Evolutionary conservation across 2,329 filamentous ascomycete species (phyloP).

Genomic region (Alternaria dauci): DNA sequence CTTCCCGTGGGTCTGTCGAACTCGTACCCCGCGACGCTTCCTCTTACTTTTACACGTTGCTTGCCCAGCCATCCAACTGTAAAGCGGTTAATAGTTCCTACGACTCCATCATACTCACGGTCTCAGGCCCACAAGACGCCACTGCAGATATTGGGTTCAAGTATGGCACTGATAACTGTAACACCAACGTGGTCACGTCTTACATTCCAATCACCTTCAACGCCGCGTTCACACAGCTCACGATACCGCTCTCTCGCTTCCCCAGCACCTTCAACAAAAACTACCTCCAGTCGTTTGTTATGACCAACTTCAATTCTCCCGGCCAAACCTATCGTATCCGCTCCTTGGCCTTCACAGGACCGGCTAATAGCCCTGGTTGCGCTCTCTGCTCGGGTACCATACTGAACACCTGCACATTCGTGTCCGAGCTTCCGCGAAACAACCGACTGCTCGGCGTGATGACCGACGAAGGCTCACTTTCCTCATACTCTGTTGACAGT

Average conservation of each 20-base stretch:
- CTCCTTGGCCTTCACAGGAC: slow-evolving; percentile 11
- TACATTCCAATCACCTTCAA: slow-evolving; percentile 14
- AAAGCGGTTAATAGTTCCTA: slow-evolving; percentile 13
- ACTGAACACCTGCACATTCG: slow-evolving; percentile 14
- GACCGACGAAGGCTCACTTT: slow-evolving; percentile 13
- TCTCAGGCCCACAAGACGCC: slow-evolving; percentile 11
- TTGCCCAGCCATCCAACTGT: slow-evolving; percentile 6
- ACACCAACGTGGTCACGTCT: slow-evolving; percentile 12
- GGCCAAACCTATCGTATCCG: slow-evolving; percentile 7
- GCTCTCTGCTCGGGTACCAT: slow-evolving; percentile 16
- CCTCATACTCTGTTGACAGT: slow-evolving; percentile 6
- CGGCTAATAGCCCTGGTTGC: slow-evolving; percentile 14
- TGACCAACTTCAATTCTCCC: slow-evolving; percentile 10
- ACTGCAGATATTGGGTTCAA: slow-evolving; percentile 14
- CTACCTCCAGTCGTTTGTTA: slow-evolving; percentile 8
- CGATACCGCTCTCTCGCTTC: slow-evolving; percentile 10
- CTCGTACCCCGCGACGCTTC: slow-evolving; percentile 10
- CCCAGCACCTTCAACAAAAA: slow-evolving; percentile 4
- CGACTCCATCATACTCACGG: slow-evolving; percentile 6
- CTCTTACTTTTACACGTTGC: slow-evolving; percentile 9
- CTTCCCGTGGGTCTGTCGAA: slow-evolving; percentile 6
- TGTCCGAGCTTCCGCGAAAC: background rate
- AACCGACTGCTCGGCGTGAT: slow-evolving; percentile 8
- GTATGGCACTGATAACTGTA: slow-evolving; percentile 8
- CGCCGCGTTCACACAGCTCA: slow-evolving; percentile 5